Conservation (phyloP, 768 basidiomycete species). For the Leucocoprinus birnbaumii region DNA sequence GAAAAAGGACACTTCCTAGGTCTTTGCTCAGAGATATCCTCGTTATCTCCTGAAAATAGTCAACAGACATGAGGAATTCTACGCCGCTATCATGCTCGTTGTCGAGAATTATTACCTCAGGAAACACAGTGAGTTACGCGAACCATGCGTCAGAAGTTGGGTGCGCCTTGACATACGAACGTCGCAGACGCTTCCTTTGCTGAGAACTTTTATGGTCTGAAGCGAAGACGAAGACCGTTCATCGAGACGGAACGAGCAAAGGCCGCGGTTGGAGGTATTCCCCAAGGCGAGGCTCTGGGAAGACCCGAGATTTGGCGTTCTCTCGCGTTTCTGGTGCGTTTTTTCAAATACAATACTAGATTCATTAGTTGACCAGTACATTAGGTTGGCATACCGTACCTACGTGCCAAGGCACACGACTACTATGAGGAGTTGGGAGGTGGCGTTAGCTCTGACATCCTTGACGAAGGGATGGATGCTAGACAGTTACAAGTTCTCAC, state of each 20-base stretch:
- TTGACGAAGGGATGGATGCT: conserved; percentile 48
- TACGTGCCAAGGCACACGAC: conserved; percentile 86
- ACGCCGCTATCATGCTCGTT: conserved; percentile 82
- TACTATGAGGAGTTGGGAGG: conserved; percentile 91
- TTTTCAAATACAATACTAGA: not conserved
- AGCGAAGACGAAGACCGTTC: conserved; percentile 69
- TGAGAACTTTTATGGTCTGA: conserved; percentile 95
- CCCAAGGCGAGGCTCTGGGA: conserved; percentile 63
- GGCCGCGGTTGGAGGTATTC: conserved; percentile 65
- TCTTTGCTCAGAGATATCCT: conserved; percentile 93
- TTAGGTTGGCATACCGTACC: conserved; percentile 85
- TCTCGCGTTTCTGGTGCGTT: conserved; percentile 73
- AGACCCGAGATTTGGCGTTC: conserved; percentile 71
- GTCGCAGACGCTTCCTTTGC: conserved; percentile 84
- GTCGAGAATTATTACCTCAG: conserved; percentile 90
- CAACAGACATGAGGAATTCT: conserved; percentile 96
- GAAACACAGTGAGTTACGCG: conserved; percentile 65
- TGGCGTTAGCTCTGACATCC: conserved; percentile 62
- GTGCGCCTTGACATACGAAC: conserved; percentile 4
- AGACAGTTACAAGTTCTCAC: conserved; percentile 43
- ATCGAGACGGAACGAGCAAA: conserved; percentile 67
- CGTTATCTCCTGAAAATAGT: conserved; percentile 89
- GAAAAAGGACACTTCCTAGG: conserved; percentile 39
- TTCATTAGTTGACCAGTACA: not conserved
- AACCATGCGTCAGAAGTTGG: not conserved